Conservation (phyloP, 1,139 yeast species). For the Suhomyces bribrorum region DNA sequence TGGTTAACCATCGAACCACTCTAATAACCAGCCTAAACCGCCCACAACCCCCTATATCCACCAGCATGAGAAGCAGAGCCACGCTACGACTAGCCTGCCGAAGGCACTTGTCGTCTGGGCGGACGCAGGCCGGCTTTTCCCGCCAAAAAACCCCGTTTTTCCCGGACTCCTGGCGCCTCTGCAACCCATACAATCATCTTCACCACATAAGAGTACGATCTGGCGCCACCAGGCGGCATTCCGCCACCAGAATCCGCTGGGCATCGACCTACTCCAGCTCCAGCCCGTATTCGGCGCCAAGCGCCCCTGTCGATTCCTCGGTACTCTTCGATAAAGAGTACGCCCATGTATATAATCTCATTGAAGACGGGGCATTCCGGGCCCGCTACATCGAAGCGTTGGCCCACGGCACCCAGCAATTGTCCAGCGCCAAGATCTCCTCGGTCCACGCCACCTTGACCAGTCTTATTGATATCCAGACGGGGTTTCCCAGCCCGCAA, state of each 20-base stretch:
- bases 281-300: not conserved
- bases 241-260: not conserved
- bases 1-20: not conserved
- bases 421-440: constrained; percentile 15
- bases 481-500: constrained; percentile 18
- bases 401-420: not conserved
- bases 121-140: not conserved
- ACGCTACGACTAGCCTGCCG: constrained; percentile 9
- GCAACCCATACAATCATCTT: not conserved
- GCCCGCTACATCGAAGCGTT: constrained; percentile 14
- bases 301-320: constrained; percentile 1
- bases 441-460: constrained; percentile 17
- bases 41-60: not conserved
- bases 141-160: not conserved
- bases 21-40: not conserved
- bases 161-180: not conserved
- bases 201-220: constrained; percentile 4
- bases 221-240: not conserved
- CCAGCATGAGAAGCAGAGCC: constrained; percentile 5
- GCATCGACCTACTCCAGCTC: not conserved
- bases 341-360: constrained; percentile 17
- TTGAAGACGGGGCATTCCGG: constrained; percentile 15
- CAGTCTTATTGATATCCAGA: constrained; percentile 20
- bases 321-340: constrained; percentile 12
- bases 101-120: not conserved